Percentiles rank a stretch among this genome's conserved stretches.
Evolutionary conservation across 371 early-diverging fungal genomes (phyloP).

Genomic region (Actinomucor elegans): DNA sequence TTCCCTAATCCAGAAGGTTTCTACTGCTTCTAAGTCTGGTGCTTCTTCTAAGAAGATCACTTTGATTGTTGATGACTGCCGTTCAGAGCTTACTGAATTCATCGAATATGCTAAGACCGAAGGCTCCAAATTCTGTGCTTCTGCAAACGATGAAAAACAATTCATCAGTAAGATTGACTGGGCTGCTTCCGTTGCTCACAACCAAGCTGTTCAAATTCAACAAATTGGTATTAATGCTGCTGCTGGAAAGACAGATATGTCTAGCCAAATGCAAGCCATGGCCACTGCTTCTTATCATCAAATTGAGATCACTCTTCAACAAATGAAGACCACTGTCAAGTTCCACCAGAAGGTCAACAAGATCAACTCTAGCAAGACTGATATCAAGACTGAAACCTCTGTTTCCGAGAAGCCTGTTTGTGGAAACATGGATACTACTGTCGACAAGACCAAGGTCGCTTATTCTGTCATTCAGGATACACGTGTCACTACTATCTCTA

Average conservation of each 20-base stretch:
- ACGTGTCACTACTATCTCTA: constrained; percentile 14
- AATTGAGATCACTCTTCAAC: constrained; percentile 26
- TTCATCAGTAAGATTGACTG: constrained; percentile 25
- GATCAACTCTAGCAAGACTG: neutral
- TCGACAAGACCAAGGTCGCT: constrained; percentile 28
- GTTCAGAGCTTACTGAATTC: constrained; percentile 15
- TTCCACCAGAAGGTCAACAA: constrained; percentile 24
- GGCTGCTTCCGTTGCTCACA: constrained; percentile 20
- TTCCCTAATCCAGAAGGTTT: constrained; percentile 20
- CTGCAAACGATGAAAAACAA: constrained; percentile 18
- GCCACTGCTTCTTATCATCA: constrained; percentile 28
- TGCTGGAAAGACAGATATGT: constrained; percentile 16
- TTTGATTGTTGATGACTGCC: constrained; percentile 21
- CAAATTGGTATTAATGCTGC: constrained; percentile 31
- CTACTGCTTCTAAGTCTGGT: constrained; percentile 17
- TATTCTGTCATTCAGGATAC: constrained; percentile 25
- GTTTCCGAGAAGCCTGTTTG: constrained; percentile 14
- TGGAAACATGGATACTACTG: constrained; percentile 16
- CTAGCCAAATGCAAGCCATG: constrained; percentile 21
- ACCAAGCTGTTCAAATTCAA: constrained; percentile 28
- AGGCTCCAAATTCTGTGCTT: constrained; percentile 18
- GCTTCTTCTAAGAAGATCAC: constrained; percentile 26
- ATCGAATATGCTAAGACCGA: constrained; percentile 20
- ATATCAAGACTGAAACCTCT: neutral
- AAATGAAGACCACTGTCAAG: constrained; percentile 20